Evolutionary conservation across 176 grass and related monocot genomes (phyloP).

Genomic region (Rhipidocladum racemiflorum): DNA sequence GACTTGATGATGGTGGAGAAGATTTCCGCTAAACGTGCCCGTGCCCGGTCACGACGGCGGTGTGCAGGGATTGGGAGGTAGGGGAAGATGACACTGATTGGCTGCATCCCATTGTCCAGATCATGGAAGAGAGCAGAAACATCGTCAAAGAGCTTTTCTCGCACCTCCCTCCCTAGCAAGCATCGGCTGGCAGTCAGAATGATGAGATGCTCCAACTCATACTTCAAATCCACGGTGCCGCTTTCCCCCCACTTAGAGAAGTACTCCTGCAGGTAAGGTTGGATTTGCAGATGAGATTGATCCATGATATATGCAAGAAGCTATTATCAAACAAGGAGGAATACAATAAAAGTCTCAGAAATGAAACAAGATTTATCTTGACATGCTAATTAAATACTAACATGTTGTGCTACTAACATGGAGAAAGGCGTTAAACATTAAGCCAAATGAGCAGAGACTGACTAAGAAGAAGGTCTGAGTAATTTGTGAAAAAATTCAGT

Average conservation of each 20-base stretch:
- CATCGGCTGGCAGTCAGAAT: conserved; percentile 95
- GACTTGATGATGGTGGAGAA: conserved; percentile 86
- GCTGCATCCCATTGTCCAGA: conserved; percentile 91
- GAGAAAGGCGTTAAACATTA: neutral
- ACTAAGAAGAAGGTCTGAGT: neutral
- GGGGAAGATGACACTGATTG: conserved; percentile 89
- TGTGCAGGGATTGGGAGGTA: conserved; percentile 88
- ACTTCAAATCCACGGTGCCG: conserved; percentile 88
- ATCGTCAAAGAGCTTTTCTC: conserved; percentile 95
- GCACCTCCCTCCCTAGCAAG: conserved; percentile 85
- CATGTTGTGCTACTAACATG: neutral
- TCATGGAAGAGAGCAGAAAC: conserved; percentile 97
- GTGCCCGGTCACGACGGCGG: conserved; percentile 63
- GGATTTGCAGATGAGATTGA: conserved; percentile 1
- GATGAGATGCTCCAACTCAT: conserved; percentile 96
- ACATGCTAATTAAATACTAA: neutral
- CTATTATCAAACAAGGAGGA: neutral
- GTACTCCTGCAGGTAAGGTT: conserved; percentile 59
- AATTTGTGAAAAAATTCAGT: too few species aligned
- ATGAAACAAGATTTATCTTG: neutral
- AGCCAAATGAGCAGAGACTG: neutral
- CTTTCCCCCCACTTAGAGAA: conserved; percentile 98
- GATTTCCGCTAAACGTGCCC: conserved; percentile 72
- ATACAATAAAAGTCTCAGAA: neutral
- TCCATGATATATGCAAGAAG: neutral